Conservation (phyloP, 2,329 filamentous ascomycete species). For the Colletotrichum caudatum region DNA sequence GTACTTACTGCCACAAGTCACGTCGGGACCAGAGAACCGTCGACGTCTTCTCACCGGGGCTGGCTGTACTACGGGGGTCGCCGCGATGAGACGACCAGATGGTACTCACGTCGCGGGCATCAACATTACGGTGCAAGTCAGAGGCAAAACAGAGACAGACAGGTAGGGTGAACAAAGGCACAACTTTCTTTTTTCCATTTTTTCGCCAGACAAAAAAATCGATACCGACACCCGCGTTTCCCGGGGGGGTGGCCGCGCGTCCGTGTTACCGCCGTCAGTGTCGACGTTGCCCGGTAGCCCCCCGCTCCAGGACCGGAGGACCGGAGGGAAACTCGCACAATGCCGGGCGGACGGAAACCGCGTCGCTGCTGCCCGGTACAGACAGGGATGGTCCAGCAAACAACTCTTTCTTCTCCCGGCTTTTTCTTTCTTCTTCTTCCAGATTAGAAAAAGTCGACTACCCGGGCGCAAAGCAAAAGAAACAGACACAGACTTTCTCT, state of each 20-base stretch:
- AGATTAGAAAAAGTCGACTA: conserved; percentile 26
- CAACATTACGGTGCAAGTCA: background rate
- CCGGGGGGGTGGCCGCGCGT: background rate
- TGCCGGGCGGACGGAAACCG: background rate
- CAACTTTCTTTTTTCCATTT: conserved; percentile 35
- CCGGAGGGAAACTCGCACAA: background rate
- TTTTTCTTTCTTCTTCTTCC: background rate
- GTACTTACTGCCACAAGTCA: no score
- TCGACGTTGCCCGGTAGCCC: background rate
- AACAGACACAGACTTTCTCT: conserved; percentile 17
- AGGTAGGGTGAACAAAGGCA: conserved; percentile 30
- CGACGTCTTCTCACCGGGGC: no score
- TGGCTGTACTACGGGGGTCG: no score
- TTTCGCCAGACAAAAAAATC: conserved; percentile 29
- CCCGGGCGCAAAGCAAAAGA: conserved; percentile 23
- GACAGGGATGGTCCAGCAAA: conserved; percentile 17
- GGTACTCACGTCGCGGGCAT: background rate
- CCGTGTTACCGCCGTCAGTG: background rate
- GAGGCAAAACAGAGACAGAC: no score
- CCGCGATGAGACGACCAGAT: no score
- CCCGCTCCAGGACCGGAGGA: background rate
- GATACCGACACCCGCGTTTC: conserved; percentile 21
- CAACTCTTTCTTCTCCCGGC: conserved; percentile 14
- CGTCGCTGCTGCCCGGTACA: background rate
- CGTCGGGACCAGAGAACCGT: background rate